Base-by-base conservation (phyloP, 2,329 filamentous ascomycete species). In the Colletotrichum shisoi region DNA sequence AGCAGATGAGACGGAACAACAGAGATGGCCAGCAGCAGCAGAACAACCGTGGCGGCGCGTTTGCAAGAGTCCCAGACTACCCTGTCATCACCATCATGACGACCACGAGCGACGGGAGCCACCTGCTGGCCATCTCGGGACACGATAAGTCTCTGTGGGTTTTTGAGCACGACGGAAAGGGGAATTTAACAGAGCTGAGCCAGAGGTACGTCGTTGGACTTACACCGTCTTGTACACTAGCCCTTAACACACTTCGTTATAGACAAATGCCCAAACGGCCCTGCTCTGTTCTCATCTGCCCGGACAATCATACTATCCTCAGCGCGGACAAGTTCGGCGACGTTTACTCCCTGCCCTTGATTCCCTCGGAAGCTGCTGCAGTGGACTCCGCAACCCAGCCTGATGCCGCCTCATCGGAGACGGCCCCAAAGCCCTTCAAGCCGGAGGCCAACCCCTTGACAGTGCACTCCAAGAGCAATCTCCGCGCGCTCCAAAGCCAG, bases 271-370 rank as follows among this genome's bases (percentile, higher is more conserved):
- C 93, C 45, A 98, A 97, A 81, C 89, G 93, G 42, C 93, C 94
- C 13, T 94, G 90, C 75, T 88, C 91, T 42, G 82, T 98, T 65
- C 81, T 85, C 58, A 79, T 97, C 59, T 88, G 90, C 8, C 81
- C 86, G 45, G 89, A 94, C 74, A 84, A 87, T 69, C 83, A 84
- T 49, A 91, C 88, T 9, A 92, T 99, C 70, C 79, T 98, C 65
- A 89, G 87, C 69, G 94, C 89, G 59, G 95, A 99, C 82, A 99
- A 99, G 78, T 98, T 98, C 74, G 95, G 95, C 71, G 95, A 99
- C 76, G 94, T 97, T 68, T 98, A 97, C 79, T 87, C 91, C 12
- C 79, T 99, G 8, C 94, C 95, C 15, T 82, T 98, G 3, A 76
- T 93, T 51, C 74, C 74, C 62, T 61, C 65, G 48, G 71, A 71